Conservation (phyloP, 495 filamentous ascomycete genomes). For the Trichocladium uniseriatum region DNA sequence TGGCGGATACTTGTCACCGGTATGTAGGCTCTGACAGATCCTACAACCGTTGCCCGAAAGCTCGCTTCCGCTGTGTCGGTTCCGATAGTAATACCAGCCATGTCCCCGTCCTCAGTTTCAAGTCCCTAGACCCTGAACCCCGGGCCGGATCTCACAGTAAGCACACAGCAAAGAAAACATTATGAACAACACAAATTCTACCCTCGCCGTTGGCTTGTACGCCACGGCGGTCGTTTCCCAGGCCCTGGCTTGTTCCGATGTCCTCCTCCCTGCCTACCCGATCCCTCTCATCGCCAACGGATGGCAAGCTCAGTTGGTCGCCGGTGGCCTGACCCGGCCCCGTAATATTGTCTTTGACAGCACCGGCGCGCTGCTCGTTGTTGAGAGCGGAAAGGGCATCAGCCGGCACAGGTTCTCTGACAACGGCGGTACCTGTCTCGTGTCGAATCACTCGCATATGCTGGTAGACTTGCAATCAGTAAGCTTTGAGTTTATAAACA, state of each 20-base stretch:
- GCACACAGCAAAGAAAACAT: background rate
- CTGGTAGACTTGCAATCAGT: constrained; percentile 33
- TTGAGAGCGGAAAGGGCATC: constrained; percentile 46
- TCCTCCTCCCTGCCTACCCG: constrained; percentile 32
- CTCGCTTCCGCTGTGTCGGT: constrained; percentile 7
- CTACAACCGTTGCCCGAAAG: too few species aligned
- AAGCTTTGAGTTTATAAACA: constrained; percentile 15
- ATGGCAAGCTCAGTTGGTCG: constrained; percentile 46
- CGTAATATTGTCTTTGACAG: constrained; percentile 52
- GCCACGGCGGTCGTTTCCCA: constrained; percentile 10
- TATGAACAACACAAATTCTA: constrained; percentile 16
- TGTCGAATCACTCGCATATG: constrained; percentile 26
- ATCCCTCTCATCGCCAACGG: constrained; percentile 47
- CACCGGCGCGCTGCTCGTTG: constrained; percentile 47
- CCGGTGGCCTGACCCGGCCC: constrained; percentile 42
- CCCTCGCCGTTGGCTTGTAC: constrained; percentile 13
- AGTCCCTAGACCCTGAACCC: too few species aligned
- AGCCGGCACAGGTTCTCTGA: constrained; percentile 41
- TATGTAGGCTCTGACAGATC: too few species aligned
- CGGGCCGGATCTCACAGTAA: too few species aligned
- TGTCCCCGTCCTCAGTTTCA: too few species aligned
- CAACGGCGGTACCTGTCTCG: constrained; percentile 43
- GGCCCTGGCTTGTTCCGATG: constrained; percentile 19
- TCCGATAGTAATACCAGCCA: too few species aligned
- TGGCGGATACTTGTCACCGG: too few species aligned